Conservation (phyloP, 257 asterid species). For the Salvia rosmarinus region DNA sequence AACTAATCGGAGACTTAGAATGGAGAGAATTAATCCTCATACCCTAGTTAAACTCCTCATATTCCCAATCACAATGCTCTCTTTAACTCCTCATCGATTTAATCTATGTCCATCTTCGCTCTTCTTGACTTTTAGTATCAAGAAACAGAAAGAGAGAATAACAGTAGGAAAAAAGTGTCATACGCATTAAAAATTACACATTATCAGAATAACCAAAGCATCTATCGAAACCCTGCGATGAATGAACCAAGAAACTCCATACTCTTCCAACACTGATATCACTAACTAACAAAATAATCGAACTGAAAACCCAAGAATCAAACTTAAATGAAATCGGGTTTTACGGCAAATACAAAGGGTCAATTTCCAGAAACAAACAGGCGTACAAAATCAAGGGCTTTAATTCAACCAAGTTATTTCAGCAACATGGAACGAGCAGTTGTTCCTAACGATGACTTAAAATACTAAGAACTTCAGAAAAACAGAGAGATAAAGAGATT, state of each 20-base stretch:
- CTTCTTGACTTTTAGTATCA: neutral
- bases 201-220: slow-evolving; percentile 13
- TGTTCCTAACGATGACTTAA: neutral
- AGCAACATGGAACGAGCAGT: neutral
- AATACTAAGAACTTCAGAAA: neutral
- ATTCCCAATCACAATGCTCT: neutral
- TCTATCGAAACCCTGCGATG: neutral
- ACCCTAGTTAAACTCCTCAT: slow-evolving; percentile 4
- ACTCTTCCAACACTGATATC: slow-evolving; percentile 23
- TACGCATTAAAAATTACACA: slow-evolving; percentile 8
- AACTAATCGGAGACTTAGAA: neutral
- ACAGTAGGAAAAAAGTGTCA: neutral
- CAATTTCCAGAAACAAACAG: slow-evolving; percentile 39
- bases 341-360: slow-evolving; percentile 33
- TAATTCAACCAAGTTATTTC: neutral
- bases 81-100: slow-evolving; percentile 5
- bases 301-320: slow-evolving; percentile 30
- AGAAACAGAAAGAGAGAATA: neutral
- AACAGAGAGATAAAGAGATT: neutral
- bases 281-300: slow-evolving; percentile 4
- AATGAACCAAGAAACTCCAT: slow-evolving; percentile 5
- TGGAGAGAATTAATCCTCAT: neutral
- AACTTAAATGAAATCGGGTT: slow-evolving; percentile 37
- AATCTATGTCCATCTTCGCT: slow-evolving; percentile 1
- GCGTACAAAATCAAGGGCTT: neutral